Conservation (phyloP, 805 yeast species). For the Wickerhamiella shivajii region DNA sequence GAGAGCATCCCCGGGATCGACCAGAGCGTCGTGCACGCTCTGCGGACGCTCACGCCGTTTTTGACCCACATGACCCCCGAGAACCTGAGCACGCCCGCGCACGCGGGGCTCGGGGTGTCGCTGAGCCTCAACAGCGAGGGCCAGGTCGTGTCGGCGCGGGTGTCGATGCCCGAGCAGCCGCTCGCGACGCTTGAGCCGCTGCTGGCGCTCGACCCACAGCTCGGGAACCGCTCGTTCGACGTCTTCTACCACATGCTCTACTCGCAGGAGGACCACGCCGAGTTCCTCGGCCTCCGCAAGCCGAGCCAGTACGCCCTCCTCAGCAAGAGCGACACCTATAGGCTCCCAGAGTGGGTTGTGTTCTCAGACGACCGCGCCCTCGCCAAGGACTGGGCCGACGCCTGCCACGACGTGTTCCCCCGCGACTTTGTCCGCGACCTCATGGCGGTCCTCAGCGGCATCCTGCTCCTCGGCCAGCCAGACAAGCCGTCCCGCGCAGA, state of each 20-base stretch:
- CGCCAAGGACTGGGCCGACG: conserved; percentile 29
- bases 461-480: conserved; percentile 26
- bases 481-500: conserved; percentile 22
- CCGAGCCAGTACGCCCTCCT: conserved; percentile 22
- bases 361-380: conserved; percentile 27
- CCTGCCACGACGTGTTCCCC: conserved; percentile 24
- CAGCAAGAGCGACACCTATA: conserved; percentile 19
- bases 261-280: conserved; percentile 20
- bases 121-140: conserved; percentile 24
- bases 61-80: conserved; percentile 25
- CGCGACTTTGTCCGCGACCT: conserved; percentile 23
- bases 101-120: conserved; percentile 23
- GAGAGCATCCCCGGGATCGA: conserved; percentile 25
- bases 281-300: conserved; percentile 21
- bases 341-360: conserved; percentile 25
- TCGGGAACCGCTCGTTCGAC: conserved; percentile 23
- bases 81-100: conserved; percentile 23
- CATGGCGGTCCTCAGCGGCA: conserved; percentile 26
- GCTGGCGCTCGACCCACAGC: conserved; percentile 17
- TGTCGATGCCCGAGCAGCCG: conserved; percentile 21
- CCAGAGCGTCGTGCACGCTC: conserved; percentile 23
- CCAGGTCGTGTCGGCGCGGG: conserved; percentile 21
- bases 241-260: conserved; percentile 27
- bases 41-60: conserved; percentile 27
- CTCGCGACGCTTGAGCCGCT: conserved; percentile 22